Conservation (phyloP, 768 basidiomycete species). For the Cyclocybe cylindracea region DNA sequence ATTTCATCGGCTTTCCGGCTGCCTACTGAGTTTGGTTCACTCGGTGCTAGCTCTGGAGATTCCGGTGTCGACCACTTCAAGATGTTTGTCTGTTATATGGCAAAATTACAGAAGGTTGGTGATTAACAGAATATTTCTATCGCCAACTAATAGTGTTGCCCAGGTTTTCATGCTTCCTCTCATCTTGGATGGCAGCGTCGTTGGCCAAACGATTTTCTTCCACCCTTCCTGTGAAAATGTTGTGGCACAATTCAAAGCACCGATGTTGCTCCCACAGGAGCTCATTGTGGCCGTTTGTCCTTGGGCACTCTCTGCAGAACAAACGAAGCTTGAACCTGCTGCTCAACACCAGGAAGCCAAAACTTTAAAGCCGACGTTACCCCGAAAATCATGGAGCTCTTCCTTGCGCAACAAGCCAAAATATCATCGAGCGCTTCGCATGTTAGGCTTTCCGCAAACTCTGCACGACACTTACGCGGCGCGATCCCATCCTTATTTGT, state of each 20-base stretch:
- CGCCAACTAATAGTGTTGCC: slow-evolving; percentile 5
- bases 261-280: slow-evolving; percentile 42
- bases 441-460: slow-evolving; percentile 48
- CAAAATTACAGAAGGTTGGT: slow-evolving; percentile 47
- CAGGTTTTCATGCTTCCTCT: slow-evolving; percentile 55
- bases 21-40: slow-evolving; percentile 52
- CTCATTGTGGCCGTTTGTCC: slow-evolving; percentile 51
- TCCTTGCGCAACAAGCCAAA: slow-evolving; percentile 22
- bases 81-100: slow-evolving; percentile 47
- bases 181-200: slow-evolving; percentile 43
- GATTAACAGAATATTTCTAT: neutral
- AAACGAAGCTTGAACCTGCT: slow-evolving; percentile 28
- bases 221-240: slow-evolving; percentile 23
- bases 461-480: slow-evolving; percentile 44
- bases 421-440: slow-evolving; percentile 41
- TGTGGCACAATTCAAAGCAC: slow-evolving; percentile 31
- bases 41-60: slow-evolving; percentile 38
- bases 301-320: slow-evolving; percentile 38
- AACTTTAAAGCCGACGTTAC: neutral
- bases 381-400: slow-evolving; percentile 19
- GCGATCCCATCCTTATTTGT: slow-evolving; percentile 28
- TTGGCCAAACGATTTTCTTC: slow-evolving; percentile 61
- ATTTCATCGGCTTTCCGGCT: slow-evolving; percentile 52
- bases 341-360: slow-evolving; percentile 1
- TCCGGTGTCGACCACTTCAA: slow-evolving; percentile 40